Evolutionary conservation across 345 rosid species (phyloP).

Genomic region (Salix dunnii): DNA sequence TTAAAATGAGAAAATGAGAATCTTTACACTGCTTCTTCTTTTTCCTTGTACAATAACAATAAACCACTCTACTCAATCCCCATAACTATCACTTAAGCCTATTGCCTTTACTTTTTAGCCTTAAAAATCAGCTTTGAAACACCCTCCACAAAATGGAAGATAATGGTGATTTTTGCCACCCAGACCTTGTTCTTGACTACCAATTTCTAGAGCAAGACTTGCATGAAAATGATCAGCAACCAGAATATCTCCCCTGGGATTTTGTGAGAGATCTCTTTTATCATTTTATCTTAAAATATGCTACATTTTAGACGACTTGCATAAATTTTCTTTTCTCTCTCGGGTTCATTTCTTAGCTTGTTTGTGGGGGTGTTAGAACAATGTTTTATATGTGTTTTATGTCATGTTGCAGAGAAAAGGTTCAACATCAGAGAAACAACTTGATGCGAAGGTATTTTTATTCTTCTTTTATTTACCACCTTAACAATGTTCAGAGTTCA

Average conservation of each 20-base stretch:
- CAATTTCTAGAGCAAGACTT: conserved; percentile 19
- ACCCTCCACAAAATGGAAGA: conserved; percentile 17
- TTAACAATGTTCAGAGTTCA: background rate
- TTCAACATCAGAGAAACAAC: conserved; percentile 72
- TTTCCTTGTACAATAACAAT: conserved; percentile 8
- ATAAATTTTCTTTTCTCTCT: background rate
- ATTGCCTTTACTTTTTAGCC: background rate
- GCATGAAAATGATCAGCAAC: conserved; percentile 18
- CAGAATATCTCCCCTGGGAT: conserved; percentile 16
- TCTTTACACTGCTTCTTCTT: conserved; percentile 28
- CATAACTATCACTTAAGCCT: conserved; percentile 34
- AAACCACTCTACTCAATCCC: conserved; percentile 37
- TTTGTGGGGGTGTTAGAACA: background rate
- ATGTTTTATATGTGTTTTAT: conserved; percentile 2
- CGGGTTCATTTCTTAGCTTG: background rate
- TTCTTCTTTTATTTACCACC: background rate
- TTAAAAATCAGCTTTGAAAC: conserved; percentile 21
- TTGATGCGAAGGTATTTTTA: conserved; percentile 79
- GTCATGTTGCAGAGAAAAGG: conserved; percentile 69
- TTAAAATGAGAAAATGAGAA: conserved; percentile 37
- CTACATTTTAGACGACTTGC: background rate
- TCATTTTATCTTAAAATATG: conserved; percentile 4
- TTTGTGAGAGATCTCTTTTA: conserved; percentile 21
- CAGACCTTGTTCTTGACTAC: conserved; percentile 23
- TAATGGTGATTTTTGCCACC: conserved; percentile 27